Conservation (phyloP, 2,329 filamentous ascomycete species). For the Colletotrichum tabaci region DNA sequence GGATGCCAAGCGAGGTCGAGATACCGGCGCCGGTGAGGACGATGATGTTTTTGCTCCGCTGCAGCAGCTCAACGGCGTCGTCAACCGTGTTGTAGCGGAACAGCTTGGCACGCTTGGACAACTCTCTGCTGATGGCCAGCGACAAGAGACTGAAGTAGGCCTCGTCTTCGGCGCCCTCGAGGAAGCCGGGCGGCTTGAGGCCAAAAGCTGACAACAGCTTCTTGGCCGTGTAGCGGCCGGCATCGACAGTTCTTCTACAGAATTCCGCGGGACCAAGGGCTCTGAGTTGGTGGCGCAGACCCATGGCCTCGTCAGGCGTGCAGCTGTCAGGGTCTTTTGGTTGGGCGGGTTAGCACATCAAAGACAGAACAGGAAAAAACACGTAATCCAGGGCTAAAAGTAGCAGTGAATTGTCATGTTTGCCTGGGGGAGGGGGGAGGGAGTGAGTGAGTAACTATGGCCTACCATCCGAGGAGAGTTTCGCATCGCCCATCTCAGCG, state of each 20-base stretch:
- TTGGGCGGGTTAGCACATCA: conserved; percentile 38
- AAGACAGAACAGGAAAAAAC: conserved; percentile 14
- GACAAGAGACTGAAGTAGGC: conserved; percentile 82
- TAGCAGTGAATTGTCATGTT: conserved; percentile 35
- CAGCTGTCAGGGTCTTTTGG: conserved; percentile 65
- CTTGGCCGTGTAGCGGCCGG: conserved; percentile 80
- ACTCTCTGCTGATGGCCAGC: conserved; percentile 83
- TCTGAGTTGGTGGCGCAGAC: conserved; percentile 80
- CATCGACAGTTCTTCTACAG: conserved; percentile 78
- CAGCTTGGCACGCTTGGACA: conserved; percentile 86
- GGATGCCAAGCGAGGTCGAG: conserved; percentile 95
- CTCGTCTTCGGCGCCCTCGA: conserved; percentile 81
- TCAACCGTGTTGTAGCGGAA: conserved; percentile 86
- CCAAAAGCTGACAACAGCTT: conserved; percentile 91
- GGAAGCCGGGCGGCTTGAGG: conserved; percentile 79
- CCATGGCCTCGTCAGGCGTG: conserved; percentile 77
- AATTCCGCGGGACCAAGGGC: conserved; percentile 85
- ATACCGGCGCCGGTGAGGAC: conserved; percentile 97
- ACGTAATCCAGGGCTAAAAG: conserved; percentile 38
- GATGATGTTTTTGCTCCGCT: conserved; percentile 85
- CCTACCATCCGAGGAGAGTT: conserved; percentile 62
- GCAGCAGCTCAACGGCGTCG: conserved; percentile 85
- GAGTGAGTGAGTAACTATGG: conserved; percentile 19
- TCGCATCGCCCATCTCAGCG: conserved; percentile 68
- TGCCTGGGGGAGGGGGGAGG: conserved; percentile 1